A percentile compares a stretch with the other conserved stretches of the same genome.
phyloP scores from a whole-genome alignment of 345 rosid species.

The Citrus inodora region DNA sequence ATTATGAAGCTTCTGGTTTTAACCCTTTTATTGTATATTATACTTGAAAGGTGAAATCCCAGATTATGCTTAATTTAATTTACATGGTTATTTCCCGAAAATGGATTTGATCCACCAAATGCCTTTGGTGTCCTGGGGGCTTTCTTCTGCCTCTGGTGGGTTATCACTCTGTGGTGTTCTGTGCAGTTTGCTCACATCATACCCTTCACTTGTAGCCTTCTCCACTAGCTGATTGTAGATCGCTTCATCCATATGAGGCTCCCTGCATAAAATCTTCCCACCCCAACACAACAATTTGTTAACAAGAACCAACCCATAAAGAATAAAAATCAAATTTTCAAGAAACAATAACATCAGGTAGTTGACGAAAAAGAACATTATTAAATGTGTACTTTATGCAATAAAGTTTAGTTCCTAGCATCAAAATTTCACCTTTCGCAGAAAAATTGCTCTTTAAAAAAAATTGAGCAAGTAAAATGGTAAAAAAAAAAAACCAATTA shows the following conservation, averaged over 20 bases:
- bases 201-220: constrained; percentile 60
- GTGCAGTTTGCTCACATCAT: constrained; percentile 71
- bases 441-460: neutral
- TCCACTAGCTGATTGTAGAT: constrained; percentile 52
- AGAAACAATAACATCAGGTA: neutral
- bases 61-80: neutral
- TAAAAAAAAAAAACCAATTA: neutral
- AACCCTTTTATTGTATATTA: neutral
- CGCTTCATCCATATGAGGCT: constrained; percentile 53
- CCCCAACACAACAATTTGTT: neutral
- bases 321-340: neutral
- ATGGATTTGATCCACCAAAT: constrained; percentile 87
- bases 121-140: constrained; percentile 67
- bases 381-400: neutral
- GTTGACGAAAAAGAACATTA: neutral
- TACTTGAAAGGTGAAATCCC: neutral
- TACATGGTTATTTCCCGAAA: constrained; percentile 42
- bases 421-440: neutral
- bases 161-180: constrained; percentile 67
- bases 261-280: constrained; percentile 68
- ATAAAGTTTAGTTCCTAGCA: neutral
- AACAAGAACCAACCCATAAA: neutral
- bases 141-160: constrained; percentile 51
- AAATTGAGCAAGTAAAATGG: neutral
- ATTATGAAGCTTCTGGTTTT: too few relatives aligned